Percentiles rank a stretch among this genome's conserved stretches.
phyloP scores from a whole-genome alignment of 495 filamentous ascomycete species.

The Penicillium simplicissimum region DNA sequence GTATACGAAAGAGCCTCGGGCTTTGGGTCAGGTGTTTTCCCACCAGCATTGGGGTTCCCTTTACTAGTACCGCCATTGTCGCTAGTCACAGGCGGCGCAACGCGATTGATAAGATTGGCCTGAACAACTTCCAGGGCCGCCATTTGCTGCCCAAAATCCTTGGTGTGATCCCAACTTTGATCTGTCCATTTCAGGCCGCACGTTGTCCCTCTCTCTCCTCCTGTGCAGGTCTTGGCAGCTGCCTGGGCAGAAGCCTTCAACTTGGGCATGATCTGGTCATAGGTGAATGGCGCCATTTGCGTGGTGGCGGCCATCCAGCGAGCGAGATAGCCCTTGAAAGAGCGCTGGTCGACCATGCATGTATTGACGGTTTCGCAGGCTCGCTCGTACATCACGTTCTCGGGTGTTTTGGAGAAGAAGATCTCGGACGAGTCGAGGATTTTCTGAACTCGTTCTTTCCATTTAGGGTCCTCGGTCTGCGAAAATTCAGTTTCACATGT shows the following conservation, averaged over 20 bases:
- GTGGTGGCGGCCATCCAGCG: conserved; percentile 77
- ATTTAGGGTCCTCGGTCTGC: conserved; percentile 44
- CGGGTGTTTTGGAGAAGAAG: conserved; percentile 48
- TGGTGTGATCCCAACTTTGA: conserved; percentile 52
- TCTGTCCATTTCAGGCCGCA: conserved; percentile 70
- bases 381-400: conserved; percentile 65
- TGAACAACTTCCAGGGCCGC: conserved; percentile 67
- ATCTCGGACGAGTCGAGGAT: conserved; percentile 59
- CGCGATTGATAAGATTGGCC: conserved; percentile 54
- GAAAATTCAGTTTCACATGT: conserved; percentile 1
- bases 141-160: conserved; percentile 73
- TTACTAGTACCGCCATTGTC: conserved; percentile 72
- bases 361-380: conserved; percentile 57
- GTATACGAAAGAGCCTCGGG: conserved; percentile 17
- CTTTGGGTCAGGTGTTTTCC: conserved; percentile 14
- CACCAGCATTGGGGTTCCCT: conserved; percentile 69
- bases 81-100: conserved; percentile 59
- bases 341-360: conserved; percentile 75
- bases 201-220: conserved; percentile 46
- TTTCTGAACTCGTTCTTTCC: conserved; percentile 58
- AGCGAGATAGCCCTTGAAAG: conserved; percentile 83
- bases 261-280: conserved; percentile 61
- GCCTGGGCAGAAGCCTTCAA: conserved; percentile 64
- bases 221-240: conserved; percentile 70
- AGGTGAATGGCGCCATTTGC: conserved; percentile 69